Base-by-base conservation (phyloP, 139 green algal species). In the Asterochloris sp. region DNA sequence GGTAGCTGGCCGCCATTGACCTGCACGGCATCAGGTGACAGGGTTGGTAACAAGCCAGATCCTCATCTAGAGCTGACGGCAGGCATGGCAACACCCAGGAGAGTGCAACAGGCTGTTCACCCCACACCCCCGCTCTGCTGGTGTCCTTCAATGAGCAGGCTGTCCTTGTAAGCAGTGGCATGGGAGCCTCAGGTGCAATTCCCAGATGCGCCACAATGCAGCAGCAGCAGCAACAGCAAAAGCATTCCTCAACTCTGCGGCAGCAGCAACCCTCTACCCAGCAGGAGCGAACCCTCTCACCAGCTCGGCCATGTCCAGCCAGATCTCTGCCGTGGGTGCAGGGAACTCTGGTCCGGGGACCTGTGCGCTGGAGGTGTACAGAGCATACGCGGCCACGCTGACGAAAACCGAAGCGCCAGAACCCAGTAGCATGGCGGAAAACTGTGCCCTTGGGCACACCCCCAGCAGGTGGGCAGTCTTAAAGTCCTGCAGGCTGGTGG, bases 301-400 rank as follows among this genome's bases (percentile, higher is more conserved):
- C 81, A 92, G 82, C 23, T 84, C 67, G 61, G 90, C 90, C 90
- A 93, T 93, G 83, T 91, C 85, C 10, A 93, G 83, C 90, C 90
- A 93, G 27, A 93, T 89, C 29, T 84, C 61, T 15, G 88, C 89
- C 17, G 84, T 90, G 63, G 87, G 88, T 15, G 83, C 87, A 10
- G 83, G 86, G 61, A 91, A 82, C 71, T 85, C 77, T 1, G 85
- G 83, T 0, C 84, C 83, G 10, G 89, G 87, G 69, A 93, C 81
- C 15, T 82, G 23, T 78, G 82, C 90, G 13, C 83, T 85, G 27
- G 67, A 80, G 0, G 87, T 90, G 83, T 88, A 93, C 76, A 93
- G 67, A 24, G 38, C 62, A 76, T 90, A 93, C 0, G 88, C 88
- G 11, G 28, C 86, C 28, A 89, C 87, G 9, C 82, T 87, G 69